These are phyloP conservation scores for Malbranchea cinnamomea DNA, from an alignment of 2,329 filamentous ascomycete species.

Conservation along the genomic window DNA sequence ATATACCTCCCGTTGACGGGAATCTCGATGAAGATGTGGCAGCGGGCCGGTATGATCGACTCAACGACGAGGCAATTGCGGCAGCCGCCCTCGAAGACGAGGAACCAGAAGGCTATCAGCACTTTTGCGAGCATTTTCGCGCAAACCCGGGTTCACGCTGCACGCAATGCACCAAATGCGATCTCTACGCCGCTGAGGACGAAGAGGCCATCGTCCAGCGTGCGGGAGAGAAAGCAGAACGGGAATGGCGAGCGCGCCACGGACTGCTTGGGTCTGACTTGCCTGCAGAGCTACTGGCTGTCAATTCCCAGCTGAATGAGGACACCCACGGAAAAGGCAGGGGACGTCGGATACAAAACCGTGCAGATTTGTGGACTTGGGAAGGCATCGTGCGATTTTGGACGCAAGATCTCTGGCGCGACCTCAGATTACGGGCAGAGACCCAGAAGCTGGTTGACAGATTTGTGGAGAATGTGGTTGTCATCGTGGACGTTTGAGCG, in stretches of 20 bases:
- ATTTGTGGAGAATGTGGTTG: slow-evolving; percentile 26
- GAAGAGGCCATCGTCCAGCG: slow-evolving; percentile 54
- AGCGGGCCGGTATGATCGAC: too few species aligned
- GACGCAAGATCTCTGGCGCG: slow-evolving; percentile 23
- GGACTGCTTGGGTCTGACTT: slow-evolving; percentile 20
- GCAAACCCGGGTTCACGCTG: slow-evolving; percentile 63
- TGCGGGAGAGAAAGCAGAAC: slow-evolving; percentile 57
- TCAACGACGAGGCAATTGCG: slow-evolving; percentile 10
- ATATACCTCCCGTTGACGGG: slow-evolving; percentile 4
- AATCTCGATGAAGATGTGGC: slow-evolving; percentile 3
- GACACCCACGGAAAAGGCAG: slow-evolving; percentile 1
- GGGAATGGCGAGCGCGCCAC: slow-evolving; percentile 54
- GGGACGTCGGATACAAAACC: background rate
- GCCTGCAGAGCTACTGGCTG: background rate
- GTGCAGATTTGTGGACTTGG: too few species aligned
- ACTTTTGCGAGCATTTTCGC: slow-evolving; percentile 94
- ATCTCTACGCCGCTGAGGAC: slow-evolving; percentile 55
- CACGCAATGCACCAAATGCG: slow-evolving; percentile 64
- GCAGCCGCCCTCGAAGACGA: slow-evolving; percentile 19
- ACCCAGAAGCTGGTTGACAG: slow-evolving; percentile 26
- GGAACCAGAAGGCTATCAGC: slow-evolving; percentile 62
- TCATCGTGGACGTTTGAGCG: slow-evolving; percentile 14
- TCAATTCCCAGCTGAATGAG: background rate
- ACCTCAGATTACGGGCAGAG: slow-evolving; percentile 27
- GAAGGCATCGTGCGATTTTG: slow-evolving; percentile 19